Evolutionary conservation across 164 flowering plant genomes (phyloP).

Genomic region (Chimonanthus salicifolius): DNA sequence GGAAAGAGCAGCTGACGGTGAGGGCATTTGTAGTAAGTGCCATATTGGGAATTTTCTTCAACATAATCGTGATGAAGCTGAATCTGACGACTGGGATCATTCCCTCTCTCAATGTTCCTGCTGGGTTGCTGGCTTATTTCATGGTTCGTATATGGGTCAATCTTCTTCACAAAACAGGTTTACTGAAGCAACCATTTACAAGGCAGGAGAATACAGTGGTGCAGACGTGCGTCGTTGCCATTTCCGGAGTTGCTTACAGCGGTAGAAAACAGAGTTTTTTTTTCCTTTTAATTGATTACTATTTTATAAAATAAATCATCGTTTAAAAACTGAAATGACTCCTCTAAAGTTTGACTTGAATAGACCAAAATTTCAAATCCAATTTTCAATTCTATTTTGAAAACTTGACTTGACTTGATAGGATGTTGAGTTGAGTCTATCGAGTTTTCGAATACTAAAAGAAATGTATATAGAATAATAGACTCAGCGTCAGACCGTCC

Average conservation of each 20-base stretch:
- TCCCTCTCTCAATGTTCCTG: slow-evolving; percentile 18
- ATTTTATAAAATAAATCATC: no score
- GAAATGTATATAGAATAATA: no score
- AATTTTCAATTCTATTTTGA: no score
- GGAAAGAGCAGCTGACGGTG: slow-evolving; percentile 17
- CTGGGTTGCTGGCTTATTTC: slow-evolving; percentile 21
- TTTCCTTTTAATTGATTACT: background rate
- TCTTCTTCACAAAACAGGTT: slow-evolving; percentile 8
- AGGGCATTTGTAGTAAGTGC: slow-evolving; percentile 21
- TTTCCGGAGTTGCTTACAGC: slow-evolving; percentile 23
- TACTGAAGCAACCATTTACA: slow-evolving; percentile 18
- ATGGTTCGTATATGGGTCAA: slow-evolving; percentile 13
- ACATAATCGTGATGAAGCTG: slow-evolving; percentile 19
- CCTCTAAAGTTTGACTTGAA: no score
- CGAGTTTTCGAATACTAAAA: no score
- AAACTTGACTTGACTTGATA: no score
- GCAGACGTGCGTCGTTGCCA: slow-evolving; percentile 23
- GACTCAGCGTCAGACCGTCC: no score
- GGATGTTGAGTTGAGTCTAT: no score
- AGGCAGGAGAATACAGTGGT: slow-evolving; percentile 26
- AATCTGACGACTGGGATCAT: slow-evolving; percentile 23
- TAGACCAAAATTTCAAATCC: no score
- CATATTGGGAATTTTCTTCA: slow-evolving; percentile 11
- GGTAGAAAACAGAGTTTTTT: slow-evolving; percentile 3
- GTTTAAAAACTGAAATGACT: no score